Base-by-base conservation (phyloP, 148 eudicot species). In the Limonium bicolor region DNA sequence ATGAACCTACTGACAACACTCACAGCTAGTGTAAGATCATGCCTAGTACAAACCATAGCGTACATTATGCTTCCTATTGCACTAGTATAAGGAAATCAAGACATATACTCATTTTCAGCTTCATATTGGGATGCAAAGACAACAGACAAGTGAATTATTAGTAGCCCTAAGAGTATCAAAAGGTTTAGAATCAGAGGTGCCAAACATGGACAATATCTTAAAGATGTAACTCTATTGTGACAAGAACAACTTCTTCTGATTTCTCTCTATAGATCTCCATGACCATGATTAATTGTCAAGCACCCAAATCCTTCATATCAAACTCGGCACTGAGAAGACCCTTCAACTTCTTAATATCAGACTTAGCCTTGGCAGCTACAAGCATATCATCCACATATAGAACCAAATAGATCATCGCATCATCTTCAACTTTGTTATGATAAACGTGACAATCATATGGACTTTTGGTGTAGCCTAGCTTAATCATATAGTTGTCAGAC, bases 41-140 rank as follows among this genome's bases (percentile, higher is more conserved):
- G 56, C 21, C 58, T 37, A 5, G 49, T 61, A 16, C 54, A 44
- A 7, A 51, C 57, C 57, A 59, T 59, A 26, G 51, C 32, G 23
- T 59, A 59, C 57, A 51, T 36, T 11, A 65, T 20, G 20, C 50
- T 60, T 12, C 66, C 67, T 14, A 61, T 48, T 1, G 27, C 46
- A 17, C 42, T 39, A 25, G 71, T 48, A 38, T 66, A 66, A 1
- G 49, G 53, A 21, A 55, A 43, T 13, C 41, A 34, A 6, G 48
- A 42, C 58, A 66, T 61, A 14, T 50, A 24, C 7, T 31, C 50
- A 12, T 28, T 26, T n/a, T 56, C 61, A 20, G 31, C 58, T 12
- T 50, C 17, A 2, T 23, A 22, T 23, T 37, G 6, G 36, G 51
- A 25, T 29, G 51, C 16, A 7, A 48, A 5, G 17, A 10, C 3